Conservation (phyloP, 495 filamentous ascomycete species). For the Hamigera avellanea region DNA sequence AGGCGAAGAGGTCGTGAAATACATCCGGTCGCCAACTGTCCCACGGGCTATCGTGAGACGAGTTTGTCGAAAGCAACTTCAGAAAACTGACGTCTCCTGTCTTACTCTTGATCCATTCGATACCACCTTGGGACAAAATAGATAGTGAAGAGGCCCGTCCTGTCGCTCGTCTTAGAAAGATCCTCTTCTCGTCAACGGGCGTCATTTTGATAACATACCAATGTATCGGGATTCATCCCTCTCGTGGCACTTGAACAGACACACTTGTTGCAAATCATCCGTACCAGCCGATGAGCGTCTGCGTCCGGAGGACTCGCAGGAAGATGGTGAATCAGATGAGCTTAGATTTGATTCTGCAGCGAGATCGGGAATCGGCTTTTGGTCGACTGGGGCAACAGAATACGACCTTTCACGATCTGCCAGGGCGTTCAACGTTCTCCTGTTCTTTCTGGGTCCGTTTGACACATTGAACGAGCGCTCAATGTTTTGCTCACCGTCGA, state of each 20-base stretch:
- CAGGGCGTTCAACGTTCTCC: no score
- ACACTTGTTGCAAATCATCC: slow-evolving; percentile 34
- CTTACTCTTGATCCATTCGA: slow-evolving; percentile 95
- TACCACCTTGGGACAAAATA: slow-evolving; percentile 87
- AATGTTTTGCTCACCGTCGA: slow-evolving; percentile 28
- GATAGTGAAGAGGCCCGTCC: slow-evolving; percentile 89
- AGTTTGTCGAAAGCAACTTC: slow-evolving; percentile 63
- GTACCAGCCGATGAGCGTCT: slow-evolving; percentile 20
- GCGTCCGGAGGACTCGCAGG: slow-evolving; percentile 2
- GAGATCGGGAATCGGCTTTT: background rate
- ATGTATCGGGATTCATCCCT: slow-evolving; percentile 86
- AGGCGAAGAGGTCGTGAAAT: slow-evolving; percentile 78
- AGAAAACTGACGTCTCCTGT: slow-evolving; percentile 84
- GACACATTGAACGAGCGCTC: no score
- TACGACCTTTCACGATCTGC: slow-evolving; percentile 1
- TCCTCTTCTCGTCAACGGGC: background rate
- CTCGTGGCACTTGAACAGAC: slow-evolving; percentile 73
- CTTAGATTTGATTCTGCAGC: background rate
- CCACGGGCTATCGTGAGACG: slow-evolving; percentile 71
- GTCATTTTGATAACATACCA: slow-evolving; percentile 41
- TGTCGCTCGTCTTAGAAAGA: slow-evolving; percentile 15
- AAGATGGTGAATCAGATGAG: slow-evolving; percentile 3
- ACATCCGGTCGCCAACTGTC: slow-evolving; percentile 86
- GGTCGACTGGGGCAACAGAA: background rate
- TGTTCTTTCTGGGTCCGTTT: no score